A percentile compares a stretch with the other conserved stretches of the same genome.
Conservation (phyloP, 768 basidiomycete species). For the Tricholoma furcatifolium region DNA sequence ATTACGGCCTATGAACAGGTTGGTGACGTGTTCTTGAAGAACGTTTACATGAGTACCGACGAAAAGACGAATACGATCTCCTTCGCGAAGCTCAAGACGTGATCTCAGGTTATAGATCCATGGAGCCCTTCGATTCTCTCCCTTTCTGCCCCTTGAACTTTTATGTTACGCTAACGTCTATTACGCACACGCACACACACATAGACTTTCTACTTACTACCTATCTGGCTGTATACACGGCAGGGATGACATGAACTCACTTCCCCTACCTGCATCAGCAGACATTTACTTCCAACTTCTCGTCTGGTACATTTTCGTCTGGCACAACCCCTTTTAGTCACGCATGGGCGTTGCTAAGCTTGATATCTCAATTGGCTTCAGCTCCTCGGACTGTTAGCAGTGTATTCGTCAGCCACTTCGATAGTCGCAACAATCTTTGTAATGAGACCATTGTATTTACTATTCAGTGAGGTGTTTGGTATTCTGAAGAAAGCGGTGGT, state of each 20-base stretch:
- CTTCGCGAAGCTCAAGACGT: conserved; percentile 26
- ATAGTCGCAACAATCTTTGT: too few relatives aligned
- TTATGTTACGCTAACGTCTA: background rate
- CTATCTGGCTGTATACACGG: background rate
- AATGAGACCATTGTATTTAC: too few relatives aligned
- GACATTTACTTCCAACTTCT: background rate
- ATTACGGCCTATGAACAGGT: conserved; percentile 19
- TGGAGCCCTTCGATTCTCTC: background rate
- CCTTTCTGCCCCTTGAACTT: background rate
- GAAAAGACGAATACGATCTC: conserved; percentile 31
- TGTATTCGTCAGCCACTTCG: too few relatives aligned
- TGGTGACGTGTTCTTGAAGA: conserved; percentile 42
- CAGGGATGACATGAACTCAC: too few relatives aligned
- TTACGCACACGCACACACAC: conserved; percentile 1
- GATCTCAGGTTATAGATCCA: too few relatives aligned
- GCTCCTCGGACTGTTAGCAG: too few relatives aligned
- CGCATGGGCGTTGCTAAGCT: background rate
- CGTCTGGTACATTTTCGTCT: background rate
- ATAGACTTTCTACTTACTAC: background rate
- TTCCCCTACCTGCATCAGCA: background rate
- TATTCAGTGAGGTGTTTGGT: too few relatives aligned
- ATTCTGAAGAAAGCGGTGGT: too few relatives aligned
- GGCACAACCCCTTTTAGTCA: background rate
- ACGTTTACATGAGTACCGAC: conserved; percentile 39
- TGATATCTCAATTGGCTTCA: too few relatives aligned